Evolutionary conservation across 768 basidiomycete genomes (phyloP), one percentile per base, ranked within the genome.

Genomic region (Naganishia onofrii): DNA sequence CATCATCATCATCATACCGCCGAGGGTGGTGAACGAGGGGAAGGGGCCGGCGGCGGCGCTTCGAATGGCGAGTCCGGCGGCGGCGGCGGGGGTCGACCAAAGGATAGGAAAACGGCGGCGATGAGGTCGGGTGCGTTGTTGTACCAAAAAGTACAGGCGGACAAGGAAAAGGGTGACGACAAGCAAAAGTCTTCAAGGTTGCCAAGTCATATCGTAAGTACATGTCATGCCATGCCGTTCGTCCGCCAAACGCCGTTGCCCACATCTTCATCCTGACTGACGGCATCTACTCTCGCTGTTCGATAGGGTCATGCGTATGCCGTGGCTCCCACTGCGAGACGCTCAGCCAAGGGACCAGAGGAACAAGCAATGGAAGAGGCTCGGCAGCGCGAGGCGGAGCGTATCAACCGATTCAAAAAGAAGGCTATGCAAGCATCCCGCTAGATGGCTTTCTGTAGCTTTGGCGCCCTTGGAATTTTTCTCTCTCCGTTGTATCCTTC

Each of bases 171-270:
- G 26, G 58, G 31, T 6, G 60, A 36, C 4, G 26, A 19, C 31
- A 21, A 31, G 34, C 60, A 63, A 46, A 72, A 72, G 53, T 34
- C 54, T 13, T 68, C 58, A 21, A 42, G 67, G 5, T 29, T 57
- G 57, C 71, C 71, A 7, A 72, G 51, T 36, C 23, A 51, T 10
- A 72, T 72, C 58, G 71, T 72, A 58, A 68, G 71, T 71, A 7
- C n/a, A 12, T 17, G 12, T 17, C 42, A 17, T 15, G 15, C 42
- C 7, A 42, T 21, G 23, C 13, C 9, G 29, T n/a, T 23, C 8
- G 57, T 13, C 29, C 7, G 31, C 48, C 5, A 17, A 17, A 13
- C n/a, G n/a, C n/a, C n/a, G n/a, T n/a, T n/a, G n/a, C n/a, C n/a
- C n/a, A n/a, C n/a, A 5, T 36, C 34, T 36, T 65, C 42, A 42